phyloP scores from a whole-genome alignment of 805 yeast species.

The Yamadazyma paraphyllophila region DNA sequence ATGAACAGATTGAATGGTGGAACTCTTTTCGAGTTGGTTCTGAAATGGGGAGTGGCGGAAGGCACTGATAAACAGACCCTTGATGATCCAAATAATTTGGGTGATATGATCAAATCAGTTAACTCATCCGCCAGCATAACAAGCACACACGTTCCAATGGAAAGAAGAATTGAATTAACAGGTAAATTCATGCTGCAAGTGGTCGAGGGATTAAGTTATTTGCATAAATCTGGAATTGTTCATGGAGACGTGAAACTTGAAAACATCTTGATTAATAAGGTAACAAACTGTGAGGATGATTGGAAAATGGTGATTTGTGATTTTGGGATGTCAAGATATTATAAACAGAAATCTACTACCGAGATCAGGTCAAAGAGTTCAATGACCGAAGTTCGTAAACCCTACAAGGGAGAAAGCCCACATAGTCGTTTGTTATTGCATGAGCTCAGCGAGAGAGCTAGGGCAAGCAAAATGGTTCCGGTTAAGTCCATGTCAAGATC shows the following conservation, averaged over 20 bases:
- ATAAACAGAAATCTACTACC: slow-evolving; percentile 13
- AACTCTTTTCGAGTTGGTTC: slow-evolving; percentile 73
- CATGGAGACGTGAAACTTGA: slow-evolving; percentile 86
- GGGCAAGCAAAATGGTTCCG: slow-evolving; percentile 6
- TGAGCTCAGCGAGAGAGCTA: slow-evolving; percentile 11
- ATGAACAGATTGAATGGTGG: slow-evolving; percentile 72
- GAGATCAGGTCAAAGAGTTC: slow-evolving; percentile 15
- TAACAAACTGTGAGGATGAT: slow-evolving; percentile 18
- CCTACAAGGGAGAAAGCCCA: slow-evolving; percentile 31
- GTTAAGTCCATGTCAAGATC: slow-evolving; percentile 15
- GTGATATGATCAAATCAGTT: neutral
- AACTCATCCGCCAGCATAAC: neutral
- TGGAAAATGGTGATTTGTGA: slow-evolving; percentile 66
- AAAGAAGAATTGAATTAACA: slow-evolving; percentile 8
- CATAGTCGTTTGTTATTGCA: slow-evolving; percentile 12
- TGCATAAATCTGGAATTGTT: slow-evolving; percentile 58
- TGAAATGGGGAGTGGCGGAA: slow-evolving; percentile 53
- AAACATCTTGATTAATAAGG: slow-evolving; percentile 61
- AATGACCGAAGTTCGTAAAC: slow-evolving; percentile 30
- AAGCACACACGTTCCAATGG: neutral
- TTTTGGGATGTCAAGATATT: slow-evolving; percentile 73
- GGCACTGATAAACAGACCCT: neutral
- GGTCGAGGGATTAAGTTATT: slow-evolving; percentile 55
- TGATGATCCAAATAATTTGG: neutral
- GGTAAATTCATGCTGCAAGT: slow-evolving; percentile 41